Conservation (phyloP, 1,139 yeast genomes). For the Spathaspora sp. region DNA sequence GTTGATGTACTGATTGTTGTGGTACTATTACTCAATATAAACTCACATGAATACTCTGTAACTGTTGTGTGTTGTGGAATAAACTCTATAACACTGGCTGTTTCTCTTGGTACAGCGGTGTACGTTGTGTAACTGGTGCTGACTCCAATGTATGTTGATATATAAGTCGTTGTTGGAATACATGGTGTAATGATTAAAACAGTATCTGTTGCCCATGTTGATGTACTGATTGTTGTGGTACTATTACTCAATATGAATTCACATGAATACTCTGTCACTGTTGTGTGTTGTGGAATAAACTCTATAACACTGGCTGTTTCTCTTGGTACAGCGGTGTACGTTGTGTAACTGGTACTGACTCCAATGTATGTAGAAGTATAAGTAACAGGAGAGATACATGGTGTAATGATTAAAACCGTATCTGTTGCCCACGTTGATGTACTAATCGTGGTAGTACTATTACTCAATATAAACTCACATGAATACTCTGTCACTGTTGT, state of each 20-base stretch:
- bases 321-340: conserved; percentile 14
- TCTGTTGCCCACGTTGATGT: neutral
- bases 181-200: too few species aligned
- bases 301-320: conserved; percentile 8
- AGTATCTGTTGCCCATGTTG: neutral
- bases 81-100: too few species aligned
- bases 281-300: conserved; percentile 16
- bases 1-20: too few species aligned
- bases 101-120: too few species aligned
- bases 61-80: too few species aligned
- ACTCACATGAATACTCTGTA: too few species aligned
- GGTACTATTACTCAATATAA: too few species aligned
- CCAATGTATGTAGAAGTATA: conserved; percentile 18
- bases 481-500: conserved; percentile 7
- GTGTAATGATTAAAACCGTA: too few species aligned
- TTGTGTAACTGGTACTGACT: conserved; percentile 11
- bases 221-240: neutral
- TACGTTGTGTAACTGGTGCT: too few species aligned
- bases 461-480: neutral
- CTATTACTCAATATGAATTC: neutral
- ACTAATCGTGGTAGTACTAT: neutral
- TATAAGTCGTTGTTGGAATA: too few species aligned
- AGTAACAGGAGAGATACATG: conserved; percentile 20
- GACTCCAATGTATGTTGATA: too few species aligned
- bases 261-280: conserved; percentile 6